Evolutionary conservation across 108 stramenopile genomes (phyloP), one percentile per base, ranked within the genome.

Genomic region (Nitzschia sp.): DNA sequence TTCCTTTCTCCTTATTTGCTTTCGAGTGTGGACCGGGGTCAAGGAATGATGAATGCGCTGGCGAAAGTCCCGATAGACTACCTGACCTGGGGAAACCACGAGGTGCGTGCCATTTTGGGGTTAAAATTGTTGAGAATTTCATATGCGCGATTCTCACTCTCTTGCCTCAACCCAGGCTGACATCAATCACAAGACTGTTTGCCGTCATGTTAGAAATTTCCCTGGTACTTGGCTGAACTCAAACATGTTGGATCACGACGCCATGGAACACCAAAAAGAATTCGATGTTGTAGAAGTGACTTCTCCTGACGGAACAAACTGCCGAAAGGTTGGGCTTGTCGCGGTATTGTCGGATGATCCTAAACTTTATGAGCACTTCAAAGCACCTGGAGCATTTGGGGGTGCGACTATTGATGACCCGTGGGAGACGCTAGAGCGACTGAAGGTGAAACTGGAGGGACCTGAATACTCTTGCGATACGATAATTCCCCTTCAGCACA

Each of bases 171-270:
- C 13, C 38, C 38, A 42, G 55, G 81, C 81, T 19, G 81, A 82
- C 57, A 70, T 78, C 47, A 63, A 60, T 55, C 83, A 84, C 60
- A 47, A 63, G 27, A 76, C 71, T 2, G 60, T 69, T 29, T 64
- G 63, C 33, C 45, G 46, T 2, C 83, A 80, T 62, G 68, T 75
- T 1, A 49, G 67, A 5, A 55, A 74, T 30, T 84, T 77, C 42
- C 59, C 59, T 15, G 83, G 79, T 8, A 73, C 30, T 3, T 80
- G 79, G 79, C 23, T 84, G 42, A 84, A 84, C 63, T 58, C 36
- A 31, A 83, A 83, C 51, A 83, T 83, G 82, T 53, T 65, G 2
- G 68, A 78, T 65, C 82, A 83, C 64, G 82, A 78, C 13, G 58
- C 64, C 29, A 78, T 78, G 78, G 74, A 79, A 5, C 46, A 32